Conservation (phyloP, 108 stramenopile species). For the Nitzschia sp. region DNA sequence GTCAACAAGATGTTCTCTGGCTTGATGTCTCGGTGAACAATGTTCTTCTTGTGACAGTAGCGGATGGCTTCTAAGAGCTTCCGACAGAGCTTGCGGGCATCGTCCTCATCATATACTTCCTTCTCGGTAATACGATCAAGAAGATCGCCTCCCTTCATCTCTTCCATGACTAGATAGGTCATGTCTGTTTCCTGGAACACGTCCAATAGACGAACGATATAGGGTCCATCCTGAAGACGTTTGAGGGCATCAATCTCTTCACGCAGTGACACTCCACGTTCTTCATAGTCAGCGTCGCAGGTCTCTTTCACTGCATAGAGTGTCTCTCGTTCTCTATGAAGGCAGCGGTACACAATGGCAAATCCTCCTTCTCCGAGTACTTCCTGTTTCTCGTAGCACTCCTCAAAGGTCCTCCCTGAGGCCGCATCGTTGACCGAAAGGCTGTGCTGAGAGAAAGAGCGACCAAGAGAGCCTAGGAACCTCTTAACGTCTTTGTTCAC, state of each 20-base stretch:
- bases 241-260: conserved; percentile 34
- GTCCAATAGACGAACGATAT: conserved; percentile 68
- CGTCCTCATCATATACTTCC: conserved; percentile 61
- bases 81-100: conserved; percentile 55
- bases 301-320: conserved; percentile 38
- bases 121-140: conserved; percentile 72
- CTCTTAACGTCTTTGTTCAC: conserved; percentile 19
- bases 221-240: conserved; percentile 26
- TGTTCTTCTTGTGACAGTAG: conserved; percentile 62
- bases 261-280: conserved; percentile 8
- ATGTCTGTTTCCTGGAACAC: conserved; percentile 50
- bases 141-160: conserved; percentile 82
- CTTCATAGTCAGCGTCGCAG: conserved; percentile 17
- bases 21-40: conserved; percentile 84
- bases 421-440: conserved; percentile 36
- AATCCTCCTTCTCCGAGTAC: conserved; percentile 33
- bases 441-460: conserved; percentile 25
- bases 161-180: conserved; percentile 72
- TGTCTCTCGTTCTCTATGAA: conserved; percentile 8
- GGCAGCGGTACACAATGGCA: conserved; percentile 28
- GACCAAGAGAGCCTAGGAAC: conserved; percentile 4
- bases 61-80: conserved; percentile 50
- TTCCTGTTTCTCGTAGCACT: conserved; percentile 36
- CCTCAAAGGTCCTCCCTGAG: conserved; percentile 21
- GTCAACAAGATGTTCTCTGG: conserved; percentile 78